phyloP scores from a whole-genome alignment of 2,329 filamentous ascomycete genomes.

The Escovopsis weberi region DNA sequence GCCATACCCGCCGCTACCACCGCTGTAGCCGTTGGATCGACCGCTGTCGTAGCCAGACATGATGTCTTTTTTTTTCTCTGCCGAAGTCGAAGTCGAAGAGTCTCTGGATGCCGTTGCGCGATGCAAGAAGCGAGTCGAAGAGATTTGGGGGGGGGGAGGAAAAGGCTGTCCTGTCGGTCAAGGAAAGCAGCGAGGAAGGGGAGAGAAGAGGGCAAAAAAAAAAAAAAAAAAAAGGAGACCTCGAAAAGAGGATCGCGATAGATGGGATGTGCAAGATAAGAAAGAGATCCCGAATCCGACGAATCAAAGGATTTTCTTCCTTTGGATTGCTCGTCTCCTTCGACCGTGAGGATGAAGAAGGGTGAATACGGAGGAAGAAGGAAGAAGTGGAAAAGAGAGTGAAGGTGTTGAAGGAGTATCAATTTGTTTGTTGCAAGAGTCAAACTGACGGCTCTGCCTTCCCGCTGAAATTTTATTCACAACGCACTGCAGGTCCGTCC shows the following conservation, averaged over 20 bases:
- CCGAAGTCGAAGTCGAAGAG: neutral
- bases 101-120: slow-evolving; percentile 1
- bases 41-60: slow-evolving; percentile 34
- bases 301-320: neutral
- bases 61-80: slow-evolving; percentile 9
- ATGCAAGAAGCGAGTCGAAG: neutral
- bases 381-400: slow-evolving; percentile 1
- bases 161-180: too few relatives aligned
- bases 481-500: slow-evolving; percentile 1
- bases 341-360: too few relatives aligned
- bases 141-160: slow-evolving; percentile 7
- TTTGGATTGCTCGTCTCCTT: neutral
- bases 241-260: too few relatives aligned
- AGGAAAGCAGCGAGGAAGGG: slow-evolving; percentile 1
- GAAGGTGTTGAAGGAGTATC: slow-evolving; percentile 1
- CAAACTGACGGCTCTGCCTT: too few relatives aligned
- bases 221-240: too few relatives aligned
- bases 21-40: slow-evolving; percentile 16
- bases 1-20: slow-evolving; percentile 13
- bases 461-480: too few relatives aligned
- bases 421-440: slow-evolving; percentile 12
- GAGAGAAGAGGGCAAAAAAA: neutral
- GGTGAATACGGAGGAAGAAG: slow-evolving; percentile 5
- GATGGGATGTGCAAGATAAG: too few relatives aligned
- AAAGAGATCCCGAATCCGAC: too few relatives aligned